Base-by-base conservation (phyloP, 768 basidiomycete species). In the Russula ochroleuca region DNA sequence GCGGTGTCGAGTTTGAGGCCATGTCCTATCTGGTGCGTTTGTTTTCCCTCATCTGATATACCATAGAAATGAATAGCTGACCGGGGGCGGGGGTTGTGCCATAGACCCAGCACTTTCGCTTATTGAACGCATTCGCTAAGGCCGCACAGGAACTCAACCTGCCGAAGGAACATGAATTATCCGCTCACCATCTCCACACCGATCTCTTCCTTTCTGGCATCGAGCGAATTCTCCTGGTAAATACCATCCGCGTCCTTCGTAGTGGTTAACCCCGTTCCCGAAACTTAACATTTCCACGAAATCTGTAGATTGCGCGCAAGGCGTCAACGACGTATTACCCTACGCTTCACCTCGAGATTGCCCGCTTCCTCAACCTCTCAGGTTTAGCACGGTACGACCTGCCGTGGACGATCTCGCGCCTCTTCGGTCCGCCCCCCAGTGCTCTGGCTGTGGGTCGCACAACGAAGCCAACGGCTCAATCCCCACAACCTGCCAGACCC, bases 1-100 rank as follows among this genome's bases (percentile, higher is more conserved):
- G 96, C 7, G 97, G 97, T 6, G 97, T 99, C 14, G 97, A 99
- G 72, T 95, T 88, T 71, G 97, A 99, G 76, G 96, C 96, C 5
- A 96, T 98, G 86, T 82, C 83, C 17, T 98, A 98, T 74, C 85
- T 95, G 70, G 96, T 98, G 70, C 41, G 35, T 19, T 55, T 38
- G n/a, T 52, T 8, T n/a, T 31, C 8, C 28, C 17, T 15, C n/a
- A 41, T 25, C n/a, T 2, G 1, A 33, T 14, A 37, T 23, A 0
- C 21, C 3, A n/a, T 4, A 17, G 21, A 38, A 38, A 17, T 31
- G 15, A n/a, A 49, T 33, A 17, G 48, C 25, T 51, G 48, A 57
- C 38, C 14, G 23, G 23, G 41, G 3, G 31, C 55, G 33, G 28
- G 41, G 5, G 21, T 57, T 31, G 9, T n/a, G 23, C 31, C 38